Evolutionary conservation across 2,329 filamentous ascomycete species (phyloP).

Genomic region (Davidsoniella australis): DNA sequence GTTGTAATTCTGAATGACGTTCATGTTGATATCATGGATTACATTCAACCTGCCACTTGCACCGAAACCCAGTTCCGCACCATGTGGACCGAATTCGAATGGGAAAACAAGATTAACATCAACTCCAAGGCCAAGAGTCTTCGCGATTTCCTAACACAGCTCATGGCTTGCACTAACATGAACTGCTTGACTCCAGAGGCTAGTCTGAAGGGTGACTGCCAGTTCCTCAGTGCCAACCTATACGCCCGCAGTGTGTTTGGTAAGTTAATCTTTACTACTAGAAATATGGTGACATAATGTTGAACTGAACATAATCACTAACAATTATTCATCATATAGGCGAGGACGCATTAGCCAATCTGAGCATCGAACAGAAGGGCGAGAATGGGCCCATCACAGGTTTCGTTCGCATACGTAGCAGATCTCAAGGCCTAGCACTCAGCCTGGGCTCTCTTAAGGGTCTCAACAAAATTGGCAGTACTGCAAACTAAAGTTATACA

Average conservation of each 20-base stretch:
- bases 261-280: conserved; percentile 34
- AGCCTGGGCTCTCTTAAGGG: conserved; percentile 91
- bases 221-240: conserved; percentile 91
- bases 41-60: conserved; percentile 93
- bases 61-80: conserved; percentile 96
- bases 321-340: conserved; percentile 34
- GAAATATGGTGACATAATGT: background rate
- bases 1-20: conserved; percentile 97
- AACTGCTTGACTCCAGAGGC: conserved; percentile 92
- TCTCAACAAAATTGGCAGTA: conserved; percentile 58
- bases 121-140: conserved; percentile 90
- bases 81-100: conserved; percentile 99
- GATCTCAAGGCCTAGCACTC: conserved; percentile 84
- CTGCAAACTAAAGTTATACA: conserved; percentile 15
- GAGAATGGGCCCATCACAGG: conserved; percentile 90
- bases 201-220: conserved; percentile 90
- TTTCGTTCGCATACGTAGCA: conserved; percentile 93
- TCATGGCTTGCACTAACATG: conserved; percentile 99
- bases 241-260: conserved; percentile 96
- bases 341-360: conserved; percentile 91
- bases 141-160: conserved; percentile 76
- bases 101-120: conserved; percentile 99
- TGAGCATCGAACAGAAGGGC: conserved; percentile 95
- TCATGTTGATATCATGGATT: conserved; percentile 99
- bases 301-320: background rate